A percentile compares a stretch with the other conserved stretches of the same genome.
Conservation (phyloP, 2,329 filamentous ascomycete genomes). For the Acrocalymma vagum region DNA sequence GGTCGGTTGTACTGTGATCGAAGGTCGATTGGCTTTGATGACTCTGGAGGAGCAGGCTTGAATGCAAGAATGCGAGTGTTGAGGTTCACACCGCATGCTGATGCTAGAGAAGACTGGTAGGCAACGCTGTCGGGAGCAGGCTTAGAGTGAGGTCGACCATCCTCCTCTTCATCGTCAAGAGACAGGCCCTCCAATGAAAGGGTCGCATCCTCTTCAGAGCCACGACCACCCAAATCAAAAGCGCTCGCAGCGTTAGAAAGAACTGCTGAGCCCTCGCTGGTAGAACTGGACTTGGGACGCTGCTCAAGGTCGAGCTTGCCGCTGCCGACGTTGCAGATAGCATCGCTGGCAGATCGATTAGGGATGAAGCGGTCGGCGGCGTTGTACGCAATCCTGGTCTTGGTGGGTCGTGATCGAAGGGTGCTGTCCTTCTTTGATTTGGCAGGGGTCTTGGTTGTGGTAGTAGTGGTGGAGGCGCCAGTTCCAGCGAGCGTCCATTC, state of each 20-base stretch:
- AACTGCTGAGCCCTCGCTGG: constrained; percentile 75
- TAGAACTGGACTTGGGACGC: constrained; percentile 74
- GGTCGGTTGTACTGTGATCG: constrained; percentile 98
- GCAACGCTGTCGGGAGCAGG: constrained; percentile 87
- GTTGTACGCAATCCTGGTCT: constrained; percentile 63
- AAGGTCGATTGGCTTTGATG: constrained; percentile 96
- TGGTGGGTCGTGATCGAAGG: constrained; percentile 43
- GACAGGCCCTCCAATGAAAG: constrained; percentile 79
- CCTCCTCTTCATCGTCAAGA: constrained; percentile 75
- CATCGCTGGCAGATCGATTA: constrained; percentile 89
- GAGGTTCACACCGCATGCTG: constrained; percentile 89
- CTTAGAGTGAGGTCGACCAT: constrained; percentile 71
- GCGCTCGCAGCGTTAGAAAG: constrained; percentile 77
- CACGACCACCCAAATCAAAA: constrained; percentile 69
- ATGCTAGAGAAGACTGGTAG: constrained; percentile 90
- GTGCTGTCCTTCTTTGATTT: constrained; percentile 47
- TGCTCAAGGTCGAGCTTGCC: constrained; percentile 75
- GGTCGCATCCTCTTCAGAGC: constrained; percentile 75
- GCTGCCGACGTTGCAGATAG: constrained; percentile 80
- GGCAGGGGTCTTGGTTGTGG: constrained; percentile 61
- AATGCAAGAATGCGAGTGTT: constrained; percentile 97
- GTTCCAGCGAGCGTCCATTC: constrained; percentile 92
- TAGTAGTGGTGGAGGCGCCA: constrained; percentile 59
- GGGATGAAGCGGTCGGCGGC: constrained; percentile 94
- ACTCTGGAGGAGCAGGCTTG: constrained; percentile 98